phyloP scores from a whole-genome alignment of 2,329 filamentous ascomycete genomes.

The Didymella lethalis region DNA sequence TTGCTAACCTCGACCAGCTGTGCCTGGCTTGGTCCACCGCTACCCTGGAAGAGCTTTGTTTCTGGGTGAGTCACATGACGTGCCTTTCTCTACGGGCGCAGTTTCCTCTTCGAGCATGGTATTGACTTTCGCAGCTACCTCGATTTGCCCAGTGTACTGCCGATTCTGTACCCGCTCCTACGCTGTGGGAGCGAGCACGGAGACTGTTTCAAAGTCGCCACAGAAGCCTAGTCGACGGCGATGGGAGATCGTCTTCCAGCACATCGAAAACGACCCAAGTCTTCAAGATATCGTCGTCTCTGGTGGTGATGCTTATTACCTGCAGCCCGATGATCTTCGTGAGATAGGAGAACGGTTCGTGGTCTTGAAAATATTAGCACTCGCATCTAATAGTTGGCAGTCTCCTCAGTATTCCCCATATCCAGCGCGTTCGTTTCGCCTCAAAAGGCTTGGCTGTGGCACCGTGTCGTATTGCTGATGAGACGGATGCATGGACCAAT shows the following conservation, averaged over 20 bases:
- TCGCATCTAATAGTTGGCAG: constrained; percentile 31
- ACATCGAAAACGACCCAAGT: constrained; percentile 61
- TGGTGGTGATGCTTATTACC: constrained; percentile 68
- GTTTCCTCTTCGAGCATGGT: not conserved
- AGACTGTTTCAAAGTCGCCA: constrained; percentile 54
- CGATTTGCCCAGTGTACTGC: constrained; percentile 70
- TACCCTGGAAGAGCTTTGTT: constrained; percentile 71
- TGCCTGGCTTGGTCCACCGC: constrained; percentile 67
- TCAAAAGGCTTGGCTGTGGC: constrained; percentile 69
- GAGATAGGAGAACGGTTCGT: constrained; percentile 59
- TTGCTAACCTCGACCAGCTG: constrained; percentile 43
- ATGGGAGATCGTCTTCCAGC: constrained; percentile 66
- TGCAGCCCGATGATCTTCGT: constrained; percentile 61
- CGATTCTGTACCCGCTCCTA: constrained; percentile 69
- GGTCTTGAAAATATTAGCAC: too few species aligned
- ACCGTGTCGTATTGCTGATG: constrained; percentile 64
- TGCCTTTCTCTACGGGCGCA: not conserved
- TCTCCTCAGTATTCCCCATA: constrained; percentile 65
- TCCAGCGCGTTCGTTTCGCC: constrained; percentile 67
- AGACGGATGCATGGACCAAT: constrained; percentile 61
- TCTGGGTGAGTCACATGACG: constrained; percentile 56
- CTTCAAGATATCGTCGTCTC: constrained; percentile 69
- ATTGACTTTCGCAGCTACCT: constrained; percentile 53
- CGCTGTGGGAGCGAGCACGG: constrained; percentile 64
- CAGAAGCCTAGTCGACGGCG: constrained; percentile 54